These are phyloP conservation scores for Tinospora cordifolia DNA, from an alignment of 164 flowering plant genomes.

Conservation along the genomic window DNA sequence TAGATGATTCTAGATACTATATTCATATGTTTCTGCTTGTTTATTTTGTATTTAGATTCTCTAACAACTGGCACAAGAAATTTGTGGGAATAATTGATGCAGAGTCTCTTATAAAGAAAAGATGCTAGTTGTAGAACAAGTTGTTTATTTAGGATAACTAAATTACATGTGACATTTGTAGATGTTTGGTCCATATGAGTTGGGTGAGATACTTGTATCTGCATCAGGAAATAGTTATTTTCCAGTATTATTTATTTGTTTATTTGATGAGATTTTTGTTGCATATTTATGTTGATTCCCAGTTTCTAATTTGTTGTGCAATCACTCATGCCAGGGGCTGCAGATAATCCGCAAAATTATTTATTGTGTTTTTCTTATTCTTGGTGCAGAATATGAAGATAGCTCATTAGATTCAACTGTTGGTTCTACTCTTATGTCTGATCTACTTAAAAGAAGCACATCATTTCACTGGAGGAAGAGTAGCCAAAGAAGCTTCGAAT, in stretches of 20 bases:
- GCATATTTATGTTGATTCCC: background rate
- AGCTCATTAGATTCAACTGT: slow-evolving; percentile 24
- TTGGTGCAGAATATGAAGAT: slow-evolving; percentile 61
- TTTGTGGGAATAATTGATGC: background rate
- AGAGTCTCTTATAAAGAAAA: too few relatives aligned
- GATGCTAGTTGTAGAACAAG: too few relatives aligned
- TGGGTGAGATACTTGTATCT: too few relatives aligned
- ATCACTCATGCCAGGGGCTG: background rate
- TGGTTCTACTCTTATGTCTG: slow-evolving; percentile 38
- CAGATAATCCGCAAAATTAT: too few relatives aligned
- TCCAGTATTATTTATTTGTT: too few relatives aligned
- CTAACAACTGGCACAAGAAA: background rate
- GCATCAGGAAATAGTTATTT: too few relatives aligned
- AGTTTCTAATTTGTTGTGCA: background rate
- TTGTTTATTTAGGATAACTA: too few relatives aligned
- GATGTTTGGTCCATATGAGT: too few relatives aligned
- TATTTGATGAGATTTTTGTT: too few relatives aligned
- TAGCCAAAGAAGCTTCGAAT: slow-evolving; percentile 48
- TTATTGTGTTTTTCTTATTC: background rate
- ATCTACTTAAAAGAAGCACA: slow-evolving; percentile 40
- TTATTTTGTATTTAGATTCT: background rate
- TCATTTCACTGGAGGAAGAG: slow-evolving; percentile 51
- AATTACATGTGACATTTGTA: too few relatives aligned
- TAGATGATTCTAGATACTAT: too few relatives aligned
- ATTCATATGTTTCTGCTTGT: background rate